Evolutionary conservation across 140 eudicot genomes (phyloP).

Genomic region (Stevia rebaudiana): DNA sequence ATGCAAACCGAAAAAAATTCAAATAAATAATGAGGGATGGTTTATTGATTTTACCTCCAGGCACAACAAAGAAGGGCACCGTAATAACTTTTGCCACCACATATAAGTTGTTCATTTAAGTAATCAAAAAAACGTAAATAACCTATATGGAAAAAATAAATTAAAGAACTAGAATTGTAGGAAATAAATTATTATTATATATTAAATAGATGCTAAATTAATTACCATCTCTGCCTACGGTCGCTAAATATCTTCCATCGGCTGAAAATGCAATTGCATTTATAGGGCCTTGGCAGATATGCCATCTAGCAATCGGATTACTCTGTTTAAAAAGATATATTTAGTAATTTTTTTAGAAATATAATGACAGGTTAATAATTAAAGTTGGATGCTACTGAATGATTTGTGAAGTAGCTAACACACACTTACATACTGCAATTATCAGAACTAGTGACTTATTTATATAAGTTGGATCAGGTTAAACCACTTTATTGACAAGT

Average conservation of each 20-base stretch:
- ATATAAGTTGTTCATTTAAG: slow-evolving; percentile 67
- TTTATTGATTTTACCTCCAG: slow-evolving; percentile 85
- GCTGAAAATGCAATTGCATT: slow-evolving; percentile 68
- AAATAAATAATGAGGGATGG: slow-evolving; percentile 10
- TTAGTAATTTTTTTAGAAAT: neutral
- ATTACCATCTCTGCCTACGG: slow-evolving; percentile 94
- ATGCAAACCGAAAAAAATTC: neutral
- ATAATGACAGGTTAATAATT: neutral
- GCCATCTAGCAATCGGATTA: slow-evolving; percentile 88
- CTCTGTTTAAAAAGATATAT: slow-evolving; percentile 33
- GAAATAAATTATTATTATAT: neutral
- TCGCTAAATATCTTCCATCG: slow-evolving; percentile 72
- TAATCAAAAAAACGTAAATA: slow-evolving; percentile 74
- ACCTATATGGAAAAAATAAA: slow-evolving; percentile 37
- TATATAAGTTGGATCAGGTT: neutral
- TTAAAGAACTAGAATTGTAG: slow-evolving; percentile 9
- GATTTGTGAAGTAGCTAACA: neutral
- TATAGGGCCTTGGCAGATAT: slow-evolving; percentile 78
- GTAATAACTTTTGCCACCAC: slow-evolving; percentile 91
- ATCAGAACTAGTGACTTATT: neutral
- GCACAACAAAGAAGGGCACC: slow-evolving; percentile 93
- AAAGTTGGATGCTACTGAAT: neutral
- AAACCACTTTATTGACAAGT: neutral
- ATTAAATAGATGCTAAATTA: neutral
- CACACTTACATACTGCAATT: neutral